Conservation (phyloP, 2,329 filamentous ascomycete species). For the Diaporthe sp. region DNA sequence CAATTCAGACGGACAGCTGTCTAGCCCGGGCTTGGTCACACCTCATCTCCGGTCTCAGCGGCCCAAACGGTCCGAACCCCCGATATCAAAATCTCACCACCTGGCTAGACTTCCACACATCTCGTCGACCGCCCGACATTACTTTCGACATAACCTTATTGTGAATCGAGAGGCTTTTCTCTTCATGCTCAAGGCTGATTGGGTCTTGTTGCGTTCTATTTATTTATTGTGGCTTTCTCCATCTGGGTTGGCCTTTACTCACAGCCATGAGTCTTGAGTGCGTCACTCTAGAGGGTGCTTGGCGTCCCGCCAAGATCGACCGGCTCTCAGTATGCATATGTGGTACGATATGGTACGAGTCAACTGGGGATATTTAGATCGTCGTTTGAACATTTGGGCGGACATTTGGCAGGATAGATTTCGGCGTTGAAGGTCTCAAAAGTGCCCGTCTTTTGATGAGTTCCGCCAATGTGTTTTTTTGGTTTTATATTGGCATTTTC, state of each 20-base stretch:
- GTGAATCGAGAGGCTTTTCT: not conserved
- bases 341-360: slow-evolving; percentile 24
- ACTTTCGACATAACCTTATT: not conserved
- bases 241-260: not conserved
- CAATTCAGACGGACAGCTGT: slow-evolving; percentile 17
- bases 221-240: not conserved
- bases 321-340: slow-evolving; percentile 22
- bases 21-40: slow-evolving; percentile 6
- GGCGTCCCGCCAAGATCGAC: slow-evolving; percentile 9
- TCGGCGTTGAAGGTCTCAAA: slow-evolving; percentile 35
- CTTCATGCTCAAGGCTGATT: not conserved
- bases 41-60: not conserved
- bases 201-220: not conserved
- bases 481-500: not conserved
- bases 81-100: slow-evolving; percentile 2
- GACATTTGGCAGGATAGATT: slow-evolving; percentile 14
- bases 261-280: not conserved
- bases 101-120: not conserved
- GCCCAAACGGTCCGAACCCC: slow-evolving; percentile 18
- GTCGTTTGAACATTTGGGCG: not conserved
- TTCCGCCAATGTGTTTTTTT: slow-evolving; percentile 5
- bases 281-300: not conserved
- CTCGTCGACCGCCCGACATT: not conserved
- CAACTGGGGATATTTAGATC: not conserved
- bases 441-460: slow-evolving; percentile 15